A percentile compares a stretch with the other conserved stretches of the same genome.
phyloP scores from a whole-genome alignment of 495 filamentous ascomycete genomes.

The Aspergillus funiculosus region DNA sequence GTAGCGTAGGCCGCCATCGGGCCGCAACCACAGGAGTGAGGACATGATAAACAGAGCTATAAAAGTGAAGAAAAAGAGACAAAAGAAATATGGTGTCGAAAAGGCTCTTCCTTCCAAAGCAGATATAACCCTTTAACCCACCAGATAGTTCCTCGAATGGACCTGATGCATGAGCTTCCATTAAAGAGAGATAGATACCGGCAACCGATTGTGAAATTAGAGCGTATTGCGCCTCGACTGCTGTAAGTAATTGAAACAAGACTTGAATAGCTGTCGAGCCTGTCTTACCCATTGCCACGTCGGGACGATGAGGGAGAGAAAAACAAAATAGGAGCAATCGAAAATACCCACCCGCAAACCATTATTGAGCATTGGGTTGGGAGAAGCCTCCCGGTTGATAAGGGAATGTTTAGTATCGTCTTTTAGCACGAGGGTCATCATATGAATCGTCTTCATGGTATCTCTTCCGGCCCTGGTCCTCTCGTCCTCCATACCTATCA shows the following conservation, averaged over 20 bases:
- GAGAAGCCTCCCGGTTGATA: constrained; percentile 14
- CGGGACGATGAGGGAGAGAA: constrained; percentile 43
- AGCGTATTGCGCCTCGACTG: constrained; percentile 11
- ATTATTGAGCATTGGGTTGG: constrained; percentile 21
- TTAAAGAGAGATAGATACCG: not conserved
- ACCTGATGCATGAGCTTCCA: not conserved
- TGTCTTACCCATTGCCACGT: constrained; percentile 56
- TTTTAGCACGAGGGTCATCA: constrained; percentile 72
- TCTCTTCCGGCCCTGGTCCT: constrained; percentile 54
- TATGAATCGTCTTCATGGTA: constrained; percentile 54
- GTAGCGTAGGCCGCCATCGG: constrained; percentile 12
- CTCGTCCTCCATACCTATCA: constrained; percentile 56
- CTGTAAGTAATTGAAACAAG: constrained; percentile 16
- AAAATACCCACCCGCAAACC: constrained; percentile 50
- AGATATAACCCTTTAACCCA: constrained; percentile 6
- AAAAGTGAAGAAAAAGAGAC: constrained; percentile 20
- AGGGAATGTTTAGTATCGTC: constrained; percentile 59
- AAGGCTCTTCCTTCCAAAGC: constrained; percentile 1
- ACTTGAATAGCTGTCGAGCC: constrained; percentile 10
- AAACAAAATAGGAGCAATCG: constrained; percentile 37
- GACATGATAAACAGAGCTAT: constrained; percentile 19
- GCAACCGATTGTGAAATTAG: constrained; percentile 4
- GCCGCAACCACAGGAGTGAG: constrained; percentile 21
- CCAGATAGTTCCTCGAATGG: not conserved
- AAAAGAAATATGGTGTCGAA: constrained; percentile 14